phyloP scores from a whole-genome alignment of 331 rosid genomes.

The Rhamnella rubrinervis region DNA sequence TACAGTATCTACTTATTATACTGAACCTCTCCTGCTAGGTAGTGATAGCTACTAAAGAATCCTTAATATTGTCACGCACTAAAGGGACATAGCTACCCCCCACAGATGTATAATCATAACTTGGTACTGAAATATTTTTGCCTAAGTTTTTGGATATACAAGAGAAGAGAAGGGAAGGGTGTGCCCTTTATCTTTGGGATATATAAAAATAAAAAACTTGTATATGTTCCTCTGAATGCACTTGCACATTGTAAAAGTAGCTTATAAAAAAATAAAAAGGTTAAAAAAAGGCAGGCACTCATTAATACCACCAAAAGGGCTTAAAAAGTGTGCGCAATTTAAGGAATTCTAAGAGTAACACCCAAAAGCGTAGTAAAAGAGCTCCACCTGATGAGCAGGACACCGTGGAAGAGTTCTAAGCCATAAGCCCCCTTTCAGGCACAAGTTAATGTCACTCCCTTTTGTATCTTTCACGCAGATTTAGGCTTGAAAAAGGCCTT shows the following conservation, averaged over 20 bases:
- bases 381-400: conserved; percentile 12
- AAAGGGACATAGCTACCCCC: conserved; percentile 31
- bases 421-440: conserved; percentile 26
- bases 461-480: conserved; percentile 32
- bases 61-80: conserved; percentile 26
- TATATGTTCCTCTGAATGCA: conserved; percentile 21
- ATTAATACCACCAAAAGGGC: conserved; percentile 43
- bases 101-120: conserved; percentile 23
- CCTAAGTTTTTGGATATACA: not conserved
- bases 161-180: not conserved
- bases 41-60: conserved; percentile 14
- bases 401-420: conserved; percentile 27
- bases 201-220: conserved; percentile 6
- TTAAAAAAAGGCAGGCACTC: conserved; percentile 38
- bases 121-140: conserved; percentile 4
- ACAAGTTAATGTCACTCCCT: conserved; percentile 29
- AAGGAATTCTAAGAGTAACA: conserved; percentile 43
- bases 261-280: not conserved
- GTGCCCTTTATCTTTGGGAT: conserved; percentile 10
- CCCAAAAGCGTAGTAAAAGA: conserved; percentile 21
- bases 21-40: not conserved
- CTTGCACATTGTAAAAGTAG: conserved; percentile 35
- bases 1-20: no score
- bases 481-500: conserved; percentile 29
- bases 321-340: conserved; percentile 60